These are phyloP conservation scores for Saccharum spontaneum DNA, from an alignment of 176 grass and related monocot species.

Conservation along the genomic window DNA sequence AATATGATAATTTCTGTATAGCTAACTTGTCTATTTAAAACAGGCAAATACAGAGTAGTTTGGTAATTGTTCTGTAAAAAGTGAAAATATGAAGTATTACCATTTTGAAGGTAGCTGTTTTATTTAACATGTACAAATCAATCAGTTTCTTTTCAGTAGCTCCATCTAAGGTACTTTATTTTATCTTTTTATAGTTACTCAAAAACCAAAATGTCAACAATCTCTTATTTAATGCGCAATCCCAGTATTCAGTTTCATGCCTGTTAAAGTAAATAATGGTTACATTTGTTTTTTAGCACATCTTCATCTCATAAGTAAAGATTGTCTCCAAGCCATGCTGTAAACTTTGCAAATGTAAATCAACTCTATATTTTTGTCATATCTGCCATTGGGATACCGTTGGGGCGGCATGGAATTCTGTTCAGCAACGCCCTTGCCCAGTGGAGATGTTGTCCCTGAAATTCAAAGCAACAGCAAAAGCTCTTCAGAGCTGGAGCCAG, in stretches of 20 bases:
- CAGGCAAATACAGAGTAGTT: background rate
- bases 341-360: background rate
- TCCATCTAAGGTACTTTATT: background rate
- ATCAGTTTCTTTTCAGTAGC: background rate
- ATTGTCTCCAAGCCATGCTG: background rate
- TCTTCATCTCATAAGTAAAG: background rate
- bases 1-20: background rate
- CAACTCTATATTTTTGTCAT: background rate
- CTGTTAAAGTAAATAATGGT: background rate
- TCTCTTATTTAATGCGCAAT: background rate
- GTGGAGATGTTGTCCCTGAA: too few relatives aligned
- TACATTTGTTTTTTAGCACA: background rate
- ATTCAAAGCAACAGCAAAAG: too few relatives aligned
- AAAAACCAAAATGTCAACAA: background rate
- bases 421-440: too few relatives aligned
- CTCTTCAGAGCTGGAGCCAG: too few relatives aligned
- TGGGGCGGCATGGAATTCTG: too few relatives aligned
- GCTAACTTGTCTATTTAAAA: background rate
- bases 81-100: background rate
- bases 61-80: background rate
- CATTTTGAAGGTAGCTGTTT: background rate
- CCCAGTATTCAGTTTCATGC: background rate
- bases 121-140: background rate
- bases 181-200: constrained; percentile 1
- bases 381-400: background rate